Evolutionary conservation across 129 eudicot genomes (phyloP).

Genomic region (Sambucus nigra): DNA sequence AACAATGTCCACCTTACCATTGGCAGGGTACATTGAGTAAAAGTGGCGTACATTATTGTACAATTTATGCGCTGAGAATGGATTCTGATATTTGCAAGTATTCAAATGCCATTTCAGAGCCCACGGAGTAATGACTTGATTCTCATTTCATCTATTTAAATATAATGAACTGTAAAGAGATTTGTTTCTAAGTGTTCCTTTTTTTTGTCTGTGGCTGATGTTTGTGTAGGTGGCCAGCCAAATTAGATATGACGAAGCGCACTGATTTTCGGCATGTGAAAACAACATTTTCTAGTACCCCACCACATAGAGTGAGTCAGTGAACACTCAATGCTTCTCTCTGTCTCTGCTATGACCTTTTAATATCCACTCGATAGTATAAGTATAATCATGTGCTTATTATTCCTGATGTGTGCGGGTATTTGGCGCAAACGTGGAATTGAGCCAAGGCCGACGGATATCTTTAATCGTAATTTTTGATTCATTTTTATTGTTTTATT

Average conservation of each 20-base stretch:
- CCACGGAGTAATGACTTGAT: constrained; percentile 60
- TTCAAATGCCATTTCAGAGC: constrained; percentile 58
- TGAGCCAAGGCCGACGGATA: too few relatives aligned
- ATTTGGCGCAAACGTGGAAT: too few relatives aligned
- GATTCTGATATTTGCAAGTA: constrained; percentile 80
- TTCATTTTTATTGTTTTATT: too few relatives aligned
- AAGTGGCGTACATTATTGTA: constrained; percentile 87
- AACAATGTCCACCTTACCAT: constrained; percentile 15
- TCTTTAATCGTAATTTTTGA: too few relatives aligned
- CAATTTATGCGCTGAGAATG: constrained; percentile 50
- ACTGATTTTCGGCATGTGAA: constrained; percentile 90
- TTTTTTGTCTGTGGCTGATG: constrained; percentile 12
- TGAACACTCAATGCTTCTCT: background rate
- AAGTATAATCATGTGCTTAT: too few relatives aligned
- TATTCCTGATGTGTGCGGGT: too few relatives aligned
- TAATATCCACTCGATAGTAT: too few relatives aligned
- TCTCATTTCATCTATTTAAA: background rate
- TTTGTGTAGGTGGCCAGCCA: constrained; percentile 84
- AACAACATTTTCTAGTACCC: constrained; percentile 77
- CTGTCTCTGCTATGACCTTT: background rate
- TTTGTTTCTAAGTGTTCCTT: constrained; percentile 15
- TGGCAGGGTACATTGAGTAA: constrained; percentile 91
- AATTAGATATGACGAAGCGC: constrained; percentile 91
- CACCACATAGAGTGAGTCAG: constrained; percentile 67
- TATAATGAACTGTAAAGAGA: background rate